Percentiles rank a stretch among this genome's conserved stretches.
These are phyloP conservation scores for Scedosporium boydii DNA, from an alignment of 2,329 filamentous ascomycete genomes.

Conservation along the genomic window DNA sequence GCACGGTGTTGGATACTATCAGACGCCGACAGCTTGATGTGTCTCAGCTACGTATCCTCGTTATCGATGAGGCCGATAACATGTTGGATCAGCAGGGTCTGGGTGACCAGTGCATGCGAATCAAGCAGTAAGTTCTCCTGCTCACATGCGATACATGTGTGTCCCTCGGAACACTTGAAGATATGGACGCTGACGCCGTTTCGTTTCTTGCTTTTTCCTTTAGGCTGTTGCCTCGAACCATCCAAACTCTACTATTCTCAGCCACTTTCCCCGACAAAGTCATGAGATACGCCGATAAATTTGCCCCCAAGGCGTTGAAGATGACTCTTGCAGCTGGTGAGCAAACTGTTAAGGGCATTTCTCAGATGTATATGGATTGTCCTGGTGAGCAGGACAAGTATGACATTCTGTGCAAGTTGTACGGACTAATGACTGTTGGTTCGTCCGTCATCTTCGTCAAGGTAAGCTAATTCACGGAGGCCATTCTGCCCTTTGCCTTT, in stretches of 20 bases:
- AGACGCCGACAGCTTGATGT: slow-evolving; percentile 65
- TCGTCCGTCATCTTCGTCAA: slow-evolving; percentile 98
- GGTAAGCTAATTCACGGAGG: slow-evolving; percentile 35
- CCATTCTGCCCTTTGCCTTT: too few species aligned
- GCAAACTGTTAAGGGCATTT: slow-evolving; percentile 92
- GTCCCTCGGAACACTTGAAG: not conserved
- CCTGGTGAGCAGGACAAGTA: slow-evolving; percentile 76
- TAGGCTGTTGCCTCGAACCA: slow-evolving; percentile 60
- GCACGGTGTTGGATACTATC: slow-evolving; percentile 83
- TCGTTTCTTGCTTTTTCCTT: not conserved
- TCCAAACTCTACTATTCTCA: slow-evolving; percentile 93
- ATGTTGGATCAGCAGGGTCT: slow-evolving; percentile 96
- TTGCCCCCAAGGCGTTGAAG: slow-evolving; percentile 77
- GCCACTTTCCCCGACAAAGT: slow-evolving; percentile 87
- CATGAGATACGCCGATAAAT: slow-evolving; percentile 70
- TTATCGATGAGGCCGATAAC: slow-evolving; percentile 95
- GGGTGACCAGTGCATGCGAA: slow-evolving; percentile 86
- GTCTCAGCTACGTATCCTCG: slow-evolving; percentile 66
- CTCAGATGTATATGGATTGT: slow-evolving; percentile 96
- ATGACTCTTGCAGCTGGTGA: slow-evolving; percentile 85
- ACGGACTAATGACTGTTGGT: slow-evolving; percentile 90
- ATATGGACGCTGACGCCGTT: slow-evolving; percentile 19
- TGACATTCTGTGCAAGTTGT: slow-evolving; percentile 79
- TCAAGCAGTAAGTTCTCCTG: slow-evolving; percentile 54
- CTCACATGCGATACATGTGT: not conserved